Conservation (phyloP, 2,329 filamentous ascomycete species). For the Colletotrichum sp. region DNA sequence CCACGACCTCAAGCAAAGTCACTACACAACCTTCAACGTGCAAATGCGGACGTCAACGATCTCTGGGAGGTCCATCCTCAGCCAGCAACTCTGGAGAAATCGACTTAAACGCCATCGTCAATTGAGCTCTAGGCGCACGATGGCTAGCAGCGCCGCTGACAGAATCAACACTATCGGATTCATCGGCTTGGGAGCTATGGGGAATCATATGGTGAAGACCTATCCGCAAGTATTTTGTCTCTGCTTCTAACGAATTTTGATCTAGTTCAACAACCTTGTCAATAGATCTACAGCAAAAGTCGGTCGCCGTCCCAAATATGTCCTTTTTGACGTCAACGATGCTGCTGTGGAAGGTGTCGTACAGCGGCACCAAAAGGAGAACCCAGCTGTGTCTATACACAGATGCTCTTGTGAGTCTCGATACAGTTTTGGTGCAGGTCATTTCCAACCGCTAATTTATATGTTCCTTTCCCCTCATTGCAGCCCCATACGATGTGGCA, state of each 20-base stretch:
- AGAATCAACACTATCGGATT: background rate
- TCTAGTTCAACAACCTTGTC: background rate
- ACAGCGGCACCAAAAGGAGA: background rate
- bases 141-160: background rate
- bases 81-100: background rate
- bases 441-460: background rate
- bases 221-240: background rate
- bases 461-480: fast-evolving
- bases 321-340: background rate
- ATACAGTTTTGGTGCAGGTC: fast-evolving
- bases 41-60: background rate
- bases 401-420: background rate
- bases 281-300: background rate
- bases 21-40: background rate
- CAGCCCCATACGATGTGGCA: background rate
- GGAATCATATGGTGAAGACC: background rate
- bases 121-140: background rate
- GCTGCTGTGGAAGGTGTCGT: background rate
- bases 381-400: background rate
- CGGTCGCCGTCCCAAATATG: background rate
- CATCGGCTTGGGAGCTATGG: background rate
- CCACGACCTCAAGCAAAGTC: background rate
- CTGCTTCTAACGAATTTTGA: background rate
- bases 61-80: background rate
- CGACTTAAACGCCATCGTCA: background rate